Base-by-base conservation (phyloP, 1,284 basidiomycete species). In the Pyrrhoderma noxium region DNA sequence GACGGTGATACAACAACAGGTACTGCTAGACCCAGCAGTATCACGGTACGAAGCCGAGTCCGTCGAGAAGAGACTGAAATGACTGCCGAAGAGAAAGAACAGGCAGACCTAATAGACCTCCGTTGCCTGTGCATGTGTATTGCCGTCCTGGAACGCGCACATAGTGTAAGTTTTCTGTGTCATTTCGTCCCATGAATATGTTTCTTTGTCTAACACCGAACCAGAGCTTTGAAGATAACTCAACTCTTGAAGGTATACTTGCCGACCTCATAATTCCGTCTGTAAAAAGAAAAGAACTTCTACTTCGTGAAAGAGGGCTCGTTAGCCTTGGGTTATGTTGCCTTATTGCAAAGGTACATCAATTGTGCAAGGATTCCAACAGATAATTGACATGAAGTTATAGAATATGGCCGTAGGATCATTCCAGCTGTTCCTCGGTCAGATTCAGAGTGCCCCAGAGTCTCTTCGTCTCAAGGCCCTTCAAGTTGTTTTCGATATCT, bases 341-440 rank as follows among this genome's bases (percentile, higher is more conserved):
- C 56, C 48, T 55, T 13, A 75, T 83, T 46, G 53, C 53, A 52
- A 49, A 49, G 23, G 48, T 40, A 23, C 16, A 39, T 39, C 14
- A 38, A 11, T 21, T 18, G 22, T 25, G 1, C 14, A 3, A 14
- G n/a, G 2, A 40, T 31, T 11, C 19, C 25, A 27, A 40, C 19
- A 21, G 3, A 18, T 34, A 7, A n/a, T 31, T 31, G 34, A 46
- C 34, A 3, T 8, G 4, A 18, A 13, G 5, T 5, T 39, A 43
- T 23, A 92, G 82, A 84, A 86, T 61, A 91, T 95, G 82, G 95
- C 95, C 0, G 65, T 91, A 44, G 85, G 84, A 58, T 94, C 93
- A 1, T 93, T 98, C 69, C 86, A 91, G 50, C 76, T 98, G 0
- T 95, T 98, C 70, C 71, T 96, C 4, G 80, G 83, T 45, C 93